phyloP scores from a whole-genome alignment of 2,329 filamentous ascomycete species.

The Xylaria polymorpha region DNA sequence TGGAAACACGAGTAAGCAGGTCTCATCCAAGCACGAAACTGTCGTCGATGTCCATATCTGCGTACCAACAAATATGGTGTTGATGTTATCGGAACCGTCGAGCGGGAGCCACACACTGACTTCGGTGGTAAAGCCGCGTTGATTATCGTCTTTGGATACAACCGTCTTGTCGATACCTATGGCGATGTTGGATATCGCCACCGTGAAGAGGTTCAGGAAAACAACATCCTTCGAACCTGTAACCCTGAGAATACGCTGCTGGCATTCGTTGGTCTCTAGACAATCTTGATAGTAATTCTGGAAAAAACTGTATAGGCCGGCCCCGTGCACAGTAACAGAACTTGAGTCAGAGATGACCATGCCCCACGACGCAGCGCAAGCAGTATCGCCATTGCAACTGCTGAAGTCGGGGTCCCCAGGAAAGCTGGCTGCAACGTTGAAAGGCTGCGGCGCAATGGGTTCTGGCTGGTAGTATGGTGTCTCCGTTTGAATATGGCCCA shows the following conservation, averaged over 20 bases:
- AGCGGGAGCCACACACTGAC: conserved; percentile 47
- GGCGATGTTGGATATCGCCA: conserved; percentile 28
- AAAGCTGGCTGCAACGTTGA: not conserved
- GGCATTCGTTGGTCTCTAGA: conserved; percentile 63
- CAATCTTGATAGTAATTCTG: conserved; percentile 65
- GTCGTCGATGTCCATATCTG: not conserved
- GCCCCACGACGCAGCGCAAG: not conserved
- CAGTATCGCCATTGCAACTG: not conserved
- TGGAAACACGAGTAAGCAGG: conserved; percentile 41
- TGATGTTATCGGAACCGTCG: conserved; percentile 37
- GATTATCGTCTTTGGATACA: not conserved
- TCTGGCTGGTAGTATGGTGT: conserved; percentile 56
- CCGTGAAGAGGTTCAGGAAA: conserved; percentile 37
- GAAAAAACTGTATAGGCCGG: conserved; percentile 19
- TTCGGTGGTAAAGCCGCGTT: conserved; percentile 44
- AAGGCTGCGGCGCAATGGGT: not conserved
- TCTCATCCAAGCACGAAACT: conserved; percentile 9
- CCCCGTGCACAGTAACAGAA: not conserved
- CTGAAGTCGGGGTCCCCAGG: not conserved
- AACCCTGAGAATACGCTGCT: conserved; percentile 63
- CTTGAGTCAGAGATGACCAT: not conserved
- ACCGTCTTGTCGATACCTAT: conserved; percentile 27
- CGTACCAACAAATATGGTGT: conserved; percentile 42
- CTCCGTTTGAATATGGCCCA: conserved; percentile 58
- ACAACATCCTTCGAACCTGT: conserved; percentile 16